Percentiles rank a stretch among this genome's conserved stretches.
phyloP scores from a whole-genome alignment of 768 basidiomycete genomes.

The Suillus ampliporus region DNA sequence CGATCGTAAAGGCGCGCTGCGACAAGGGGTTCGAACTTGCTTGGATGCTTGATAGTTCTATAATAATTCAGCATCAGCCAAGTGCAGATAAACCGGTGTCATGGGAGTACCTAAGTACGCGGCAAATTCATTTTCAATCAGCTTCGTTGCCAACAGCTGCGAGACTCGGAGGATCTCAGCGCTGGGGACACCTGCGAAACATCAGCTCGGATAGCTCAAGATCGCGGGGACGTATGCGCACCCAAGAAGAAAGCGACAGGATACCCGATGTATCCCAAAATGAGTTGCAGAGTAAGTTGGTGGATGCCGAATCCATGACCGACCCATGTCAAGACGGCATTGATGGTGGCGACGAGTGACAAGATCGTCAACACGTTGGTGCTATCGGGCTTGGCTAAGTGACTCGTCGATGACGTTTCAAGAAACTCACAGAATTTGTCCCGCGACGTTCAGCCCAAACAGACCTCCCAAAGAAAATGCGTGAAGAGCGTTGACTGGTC shows the following conservation, averaged over 20 bases:
- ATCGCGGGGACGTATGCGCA: conserved; percentile 17
- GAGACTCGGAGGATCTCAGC: conserved; percentile 83
- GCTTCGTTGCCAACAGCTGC: conserved; percentile 82
- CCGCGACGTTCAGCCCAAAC: conserved; percentile 86
- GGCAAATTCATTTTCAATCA: conserved; percentile 87
- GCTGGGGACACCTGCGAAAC: conserved; percentile 66
- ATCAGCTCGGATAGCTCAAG: conserved; percentile 10
- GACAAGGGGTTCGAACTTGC: conserved; percentile 59
- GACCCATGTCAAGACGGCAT: conserved; percentile 89
- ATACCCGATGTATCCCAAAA: conserved; percentile 88
- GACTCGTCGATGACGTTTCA: conserved; percentile 5
- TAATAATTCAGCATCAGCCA: conserved; percentile 2
- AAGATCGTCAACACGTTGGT: conserved; percentile 87
- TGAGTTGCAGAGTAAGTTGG: conserved; percentile 80
- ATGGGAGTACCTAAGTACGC: conserved; percentile 56
- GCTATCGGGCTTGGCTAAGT: conserved; percentile 40
- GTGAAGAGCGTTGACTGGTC: conserved; percentile 81
- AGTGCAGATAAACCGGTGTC: background rate
- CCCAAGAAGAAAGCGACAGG: conserved; percentile 81
- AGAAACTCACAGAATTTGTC: conserved; percentile 75
- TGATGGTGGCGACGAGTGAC: conserved; percentile 79
- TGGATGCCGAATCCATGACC: conserved; percentile 86
- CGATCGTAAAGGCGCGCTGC: conserved; percentile 78
- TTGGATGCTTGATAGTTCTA: conserved; percentile 52
- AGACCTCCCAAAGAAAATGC: conserved; percentile 87